These are phyloP conservation scores for Fusarium continuum DNA, from an alignment of 2,329 filamentous ascomycete species.

Conservation along the genomic window DNA sequence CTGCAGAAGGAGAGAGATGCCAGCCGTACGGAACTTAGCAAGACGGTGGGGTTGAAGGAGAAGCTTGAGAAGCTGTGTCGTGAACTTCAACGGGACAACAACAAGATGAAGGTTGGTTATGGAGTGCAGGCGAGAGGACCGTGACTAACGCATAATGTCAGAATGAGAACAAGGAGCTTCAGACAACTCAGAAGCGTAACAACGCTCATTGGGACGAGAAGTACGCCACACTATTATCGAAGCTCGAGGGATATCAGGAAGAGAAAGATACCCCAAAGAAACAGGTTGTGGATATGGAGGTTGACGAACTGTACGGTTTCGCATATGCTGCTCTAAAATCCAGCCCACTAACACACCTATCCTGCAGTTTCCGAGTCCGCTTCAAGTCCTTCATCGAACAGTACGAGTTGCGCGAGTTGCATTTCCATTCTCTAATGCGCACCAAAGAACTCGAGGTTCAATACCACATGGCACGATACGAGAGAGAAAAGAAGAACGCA, in stretches of 20 bases:
- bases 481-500: constrained; percentile 88
- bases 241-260: constrained; percentile 88
- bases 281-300: constrained; percentile 82
- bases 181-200: constrained; percentile 85
- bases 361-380: constrained; percentile 76
- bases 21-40: constrained; percentile 85
- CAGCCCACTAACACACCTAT: constrained; percentile 5
- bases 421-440: constrained; percentile 90
- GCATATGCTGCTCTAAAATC: neutral
- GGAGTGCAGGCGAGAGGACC: neutral
- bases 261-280: constrained; percentile 85
- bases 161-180: constrained; percentile 93
- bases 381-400: constrained; percentile 97
- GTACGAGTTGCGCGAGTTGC: constrained; percentile 93
- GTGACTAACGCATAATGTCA: constrained; percentile 50
- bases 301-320: constrained; percentile 82
- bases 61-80: constrained; percentile 96
- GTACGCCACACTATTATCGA: constrained; percentile 80
- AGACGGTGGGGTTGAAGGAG: constrained; percentile 90
- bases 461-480: constrained; percentile 86
- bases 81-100: constrained; percentile 96
- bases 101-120: constrained; percentile 86
- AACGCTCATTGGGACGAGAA: constrained; percentile 86
- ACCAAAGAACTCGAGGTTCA: constrained; percentile 97
- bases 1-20: constrained; percentile 97